Base-by-base conservation (phyloP, 352 stramenopile species). In the Thalassiosira allenii region DNA sequence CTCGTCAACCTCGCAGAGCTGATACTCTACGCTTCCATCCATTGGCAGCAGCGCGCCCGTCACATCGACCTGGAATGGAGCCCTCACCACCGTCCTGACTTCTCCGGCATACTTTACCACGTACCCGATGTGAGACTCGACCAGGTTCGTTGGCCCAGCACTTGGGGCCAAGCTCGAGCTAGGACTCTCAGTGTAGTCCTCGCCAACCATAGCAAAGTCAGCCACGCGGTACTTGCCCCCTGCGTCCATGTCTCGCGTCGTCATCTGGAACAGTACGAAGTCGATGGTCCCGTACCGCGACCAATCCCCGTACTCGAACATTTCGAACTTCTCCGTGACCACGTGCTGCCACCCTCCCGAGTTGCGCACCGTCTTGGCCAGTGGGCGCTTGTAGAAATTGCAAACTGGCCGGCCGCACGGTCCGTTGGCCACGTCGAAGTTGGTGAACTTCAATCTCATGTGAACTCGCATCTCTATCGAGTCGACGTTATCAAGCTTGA, bases 221-320 rank as follows among this genome's bases (percentile, higher is more conserved):
- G 51, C 47, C 41, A 84, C 70, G 3, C 33, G 40, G 17, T 64
- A 54, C 22, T 71, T 44, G 0, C 34, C 68, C 8, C 20, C 63
- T 8, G 44, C 40, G 30, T 30, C 40, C 61, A 84, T 61, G 12
- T 74, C 41, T 27, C 33, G 37, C 0, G 62, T 52, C 4, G 27
- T 40, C 4, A 79, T 0, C 44, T 79, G 51, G 40, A 84, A 79
- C 53, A 75, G 20, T 11, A 79, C 52, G 49, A 79, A 73, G 17
- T 76, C 54, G 1, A 57, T 32, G 30, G 29, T 69, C 1, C 69
- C 69, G 34, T 70, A 37, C 30, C 4, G 6, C 6, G 8, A 8
- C 69, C 57, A 81, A 2, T 75, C 47, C 0, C 41, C 77, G 25
- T 47, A 76, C 57, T 78, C 73, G 56, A 78, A 81, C 49, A 75